Evolutionary conservation across 1,139 yeast species (phyloP), one percentile per base, ranked within the genome.

Genomic region (Meyerozyma smithsonii): DNA sequence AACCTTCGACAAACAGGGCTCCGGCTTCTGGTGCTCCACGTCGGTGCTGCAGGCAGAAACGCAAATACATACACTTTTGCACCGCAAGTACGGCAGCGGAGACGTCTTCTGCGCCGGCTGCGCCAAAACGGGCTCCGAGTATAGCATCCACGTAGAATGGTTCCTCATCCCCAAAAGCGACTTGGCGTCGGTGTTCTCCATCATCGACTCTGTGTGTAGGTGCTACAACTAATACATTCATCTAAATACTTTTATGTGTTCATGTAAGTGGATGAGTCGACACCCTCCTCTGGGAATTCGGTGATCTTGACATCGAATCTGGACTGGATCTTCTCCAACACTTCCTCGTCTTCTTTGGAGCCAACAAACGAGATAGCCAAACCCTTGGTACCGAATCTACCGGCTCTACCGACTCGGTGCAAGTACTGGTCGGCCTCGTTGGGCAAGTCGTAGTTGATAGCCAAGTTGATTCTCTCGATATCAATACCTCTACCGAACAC

Each of bases 401-500:
- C 98, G 54, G 98, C 98, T 81, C 98, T 89, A 63, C 98, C 98
- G 47, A 92, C 98, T 74, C 98, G 87, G 75, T 92, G 98, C 63
- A 92, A 80, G 70, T 92, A 92, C 69, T 92, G 97, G 69, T 92
- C 98, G 49, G 97, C 96, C 70, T 88, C 96, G 51, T 67, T 73
- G 52, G 85, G 84, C 69, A 87, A 72, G 69, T 92, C 98, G 68
- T 92, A 92, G 75, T 92, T 92, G 74, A 92, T 89, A 47, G 97
- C 98, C 65, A 92, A 74, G 71, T 92, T 92, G 69, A 92, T 90
- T 73, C 98, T 89, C 76, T 92, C 98, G 54, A 92, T 90, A 79
- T 92, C 98, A 58, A 92, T 92, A 75, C 98, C 98, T 77, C 98
- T 90, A 60, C 98, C 98, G 55, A 92, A 92, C 43, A 92, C 97